Percentiles rank a stretch among this genome's conserved stretches.
These are phyloP conservation scores for Termitomyces sp. DNA, from an alignment of 768 basidiomycete species.

Conservation along the genomic window DNA sequence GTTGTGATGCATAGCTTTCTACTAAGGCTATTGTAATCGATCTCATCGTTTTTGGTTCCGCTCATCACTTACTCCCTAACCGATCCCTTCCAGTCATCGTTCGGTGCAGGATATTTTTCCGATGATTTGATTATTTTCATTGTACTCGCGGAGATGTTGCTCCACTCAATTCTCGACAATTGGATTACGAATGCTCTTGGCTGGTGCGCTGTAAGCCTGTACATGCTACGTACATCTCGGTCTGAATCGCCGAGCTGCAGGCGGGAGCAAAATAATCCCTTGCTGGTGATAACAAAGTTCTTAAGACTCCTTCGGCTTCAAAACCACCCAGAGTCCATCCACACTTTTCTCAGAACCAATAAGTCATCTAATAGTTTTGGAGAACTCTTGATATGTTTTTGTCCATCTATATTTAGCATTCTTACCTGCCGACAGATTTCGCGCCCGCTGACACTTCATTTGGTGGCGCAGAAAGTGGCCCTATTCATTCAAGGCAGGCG, in stretches of 20 bases:
- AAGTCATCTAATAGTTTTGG: background rate
- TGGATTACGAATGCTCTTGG: background rate
- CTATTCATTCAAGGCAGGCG: background rate
- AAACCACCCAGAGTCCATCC: background rate
- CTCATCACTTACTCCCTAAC: background rate
- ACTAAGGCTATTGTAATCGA: background rate
- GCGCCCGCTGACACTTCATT: background rate
- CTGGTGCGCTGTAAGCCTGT: background rate
- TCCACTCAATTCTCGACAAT: background rate
- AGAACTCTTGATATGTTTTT: no score
- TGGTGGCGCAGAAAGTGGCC: constrained; percentile 13
- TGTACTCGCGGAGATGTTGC: background rate
- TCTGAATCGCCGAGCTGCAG: background rate
- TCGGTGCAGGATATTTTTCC: constrained; percentile 8
- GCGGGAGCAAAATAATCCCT: background rate
- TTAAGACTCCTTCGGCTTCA: background rate
- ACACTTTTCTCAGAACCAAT: background rate
- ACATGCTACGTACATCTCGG: background rate
- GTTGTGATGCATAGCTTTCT: constrained; percentile 11
- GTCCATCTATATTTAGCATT: no score
- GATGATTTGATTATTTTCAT: background rate
- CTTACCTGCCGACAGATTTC: background rate
- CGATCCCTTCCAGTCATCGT: no score
- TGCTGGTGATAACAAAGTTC: background rate
- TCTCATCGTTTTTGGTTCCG: background rate